phyloP scores from a whole-genome alignment of 2,329 filamentous ascomycete genomes.

The Pestalotiopsis sp. region DNA sequence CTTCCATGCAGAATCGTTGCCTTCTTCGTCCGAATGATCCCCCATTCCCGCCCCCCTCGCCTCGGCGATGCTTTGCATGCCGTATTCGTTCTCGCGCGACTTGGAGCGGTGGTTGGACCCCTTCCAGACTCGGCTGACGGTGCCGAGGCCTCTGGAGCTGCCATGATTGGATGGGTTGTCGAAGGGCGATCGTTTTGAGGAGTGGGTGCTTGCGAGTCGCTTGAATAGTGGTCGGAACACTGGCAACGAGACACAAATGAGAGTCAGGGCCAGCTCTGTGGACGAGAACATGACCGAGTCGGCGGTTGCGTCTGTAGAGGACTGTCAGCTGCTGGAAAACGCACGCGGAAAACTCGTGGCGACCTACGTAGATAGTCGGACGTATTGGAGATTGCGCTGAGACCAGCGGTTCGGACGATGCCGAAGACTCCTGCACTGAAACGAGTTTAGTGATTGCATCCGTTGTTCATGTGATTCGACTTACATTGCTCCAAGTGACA shows the following conservation, averaged over 20 bases:
- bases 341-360: neutral
- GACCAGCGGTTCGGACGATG: constrained; percentile 17
- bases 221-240: constrained; percentile 21
- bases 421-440: constrained; percentile 21
- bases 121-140: neutral
- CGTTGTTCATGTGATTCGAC: neutral
- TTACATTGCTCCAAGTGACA: constrained; percentile 20
- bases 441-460: neutral
- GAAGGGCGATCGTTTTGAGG: neutral
- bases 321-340: neutral
- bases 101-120: neutral
- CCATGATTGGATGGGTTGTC: neutral
- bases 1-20: neutral
- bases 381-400: constrained; percentile 14
- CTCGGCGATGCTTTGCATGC: neutral
- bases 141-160: neutral
- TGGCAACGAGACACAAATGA: constrained; percentile 21
- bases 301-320: constrained; percentile 18
- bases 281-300: constrained; percentile 20
- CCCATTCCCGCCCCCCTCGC: neutral
- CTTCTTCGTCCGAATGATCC: neutral
- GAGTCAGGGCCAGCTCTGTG: constrained; percentile 21
- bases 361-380: constrained; percentile 19
- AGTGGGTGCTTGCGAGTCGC: neutral
- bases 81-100: neutral